phyloP scores from a whole-genome alignment of 2,329 filamentous ascomycete genomes.

The Didymella keratinophila region DNA sequence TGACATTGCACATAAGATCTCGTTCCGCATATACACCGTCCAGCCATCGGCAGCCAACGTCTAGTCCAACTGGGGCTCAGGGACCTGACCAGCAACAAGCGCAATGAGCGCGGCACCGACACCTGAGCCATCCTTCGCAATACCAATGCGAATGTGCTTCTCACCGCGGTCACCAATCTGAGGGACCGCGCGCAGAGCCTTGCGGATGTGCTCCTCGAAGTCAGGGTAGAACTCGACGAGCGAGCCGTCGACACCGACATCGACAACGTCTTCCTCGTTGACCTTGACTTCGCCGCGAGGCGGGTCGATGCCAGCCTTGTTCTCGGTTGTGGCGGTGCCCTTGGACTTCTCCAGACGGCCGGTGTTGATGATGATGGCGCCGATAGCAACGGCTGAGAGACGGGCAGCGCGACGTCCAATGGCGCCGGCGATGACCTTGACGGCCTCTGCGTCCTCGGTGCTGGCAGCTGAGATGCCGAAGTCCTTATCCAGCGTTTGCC shows the following conservation, averaged over 20 bases:
- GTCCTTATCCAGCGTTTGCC: constrained; percentile 78
- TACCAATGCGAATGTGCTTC: constrained; percentile 88
- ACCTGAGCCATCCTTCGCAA: constrained; percentile 95
- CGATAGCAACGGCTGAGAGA: constrained; percentile 86
- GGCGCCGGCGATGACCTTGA: constrained; percentile 82
- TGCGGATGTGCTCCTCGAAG: constrained; percentile 87
- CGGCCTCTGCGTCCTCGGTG: constrained; percentile 84
- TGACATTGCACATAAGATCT: constrained; percentile 8
- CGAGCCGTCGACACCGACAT: constrained; percentile 93
- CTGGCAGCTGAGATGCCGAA: constrained; percentile 79
- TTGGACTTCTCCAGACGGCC: constrained; percentile 65
- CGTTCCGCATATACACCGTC: constrained; percentile 17
- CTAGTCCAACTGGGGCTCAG: constrained; percentile 26
- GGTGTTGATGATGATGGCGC: constrained; percentile 81
- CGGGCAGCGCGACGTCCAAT: constrained; percentile 89
- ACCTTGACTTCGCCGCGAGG: constrained; percentile 46
- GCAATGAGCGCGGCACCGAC: constrained; percentile 97
- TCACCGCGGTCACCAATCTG: constrained; percentile 81
- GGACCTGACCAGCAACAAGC: constrained; percentile 74
- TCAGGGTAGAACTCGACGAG: constrained; percentile 95
- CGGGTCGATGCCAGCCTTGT: constrained; percentile 46
- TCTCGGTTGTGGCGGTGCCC: constrained; percentile 48
- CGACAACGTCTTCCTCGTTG: constrained; percentile 73
- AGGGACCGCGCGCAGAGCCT: constrained; percentile 78
- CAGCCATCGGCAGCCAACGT: not conserved